Base-by-base conservation (phyloP, 2,329 filamentous ascomycete genomes). In the Pseudopithomyces maydicus region DNA sequence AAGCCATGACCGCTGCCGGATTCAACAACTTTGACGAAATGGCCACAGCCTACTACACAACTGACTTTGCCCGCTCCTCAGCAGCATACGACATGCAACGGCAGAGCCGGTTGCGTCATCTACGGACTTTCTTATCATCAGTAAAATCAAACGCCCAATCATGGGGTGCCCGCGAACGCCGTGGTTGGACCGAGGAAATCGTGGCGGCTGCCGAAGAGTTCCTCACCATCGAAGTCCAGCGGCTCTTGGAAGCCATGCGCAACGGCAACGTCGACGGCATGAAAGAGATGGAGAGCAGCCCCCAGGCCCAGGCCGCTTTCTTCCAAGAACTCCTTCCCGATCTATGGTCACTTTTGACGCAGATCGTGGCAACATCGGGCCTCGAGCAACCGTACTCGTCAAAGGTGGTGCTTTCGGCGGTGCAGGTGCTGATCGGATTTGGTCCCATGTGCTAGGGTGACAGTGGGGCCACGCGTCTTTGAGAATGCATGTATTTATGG, bases 31-130 rank as follows among this genome's bases (percentile, higher is more conserved):
- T 54, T 44, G 52, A 54, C 17, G 42, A 54, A 35, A 54, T 54
- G 52, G 52, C 52, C 3, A 29, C 44, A 17, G 39, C 33, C 3
- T 54, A 54, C 44, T 54, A 54, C 44, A 54, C 52, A 10, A 46
- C 52, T 20, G 44, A 48, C 43, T 54, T 54, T 19, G 44, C 52
- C 17, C 52, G 42, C 20, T 54, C 44, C 12, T 54, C 52, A 48
- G 52, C 52, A 29, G 52, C 52, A 33, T 54, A 54, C 52, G 44
- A 54, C 44, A 54, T 47, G 36, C 52, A 54, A 49, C 52, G 52
- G 19, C 52, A 54, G 43, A 54, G 52, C 35, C 52, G 52, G 8
- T 19, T 54, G 8, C 35, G 52, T 17, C 33, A 54, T 35, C 44
- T 54, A 15, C 52, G 52, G 12, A 23, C 15, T 5, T 54, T 54